Conservation (phyloP, 164 flowering plant species). For the Sedum album region DNA sequence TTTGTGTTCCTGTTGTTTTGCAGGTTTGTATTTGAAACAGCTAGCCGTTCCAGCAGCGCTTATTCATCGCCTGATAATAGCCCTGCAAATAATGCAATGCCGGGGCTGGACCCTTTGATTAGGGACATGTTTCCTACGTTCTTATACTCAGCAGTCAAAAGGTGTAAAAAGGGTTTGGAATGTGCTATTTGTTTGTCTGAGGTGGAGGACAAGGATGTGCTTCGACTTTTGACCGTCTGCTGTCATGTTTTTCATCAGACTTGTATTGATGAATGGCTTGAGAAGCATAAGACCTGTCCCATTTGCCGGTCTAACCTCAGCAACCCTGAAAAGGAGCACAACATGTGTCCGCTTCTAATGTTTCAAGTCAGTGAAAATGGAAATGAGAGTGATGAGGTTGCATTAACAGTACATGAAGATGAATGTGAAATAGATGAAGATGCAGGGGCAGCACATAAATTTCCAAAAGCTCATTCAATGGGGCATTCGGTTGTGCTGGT, state of each 20-base stretch:
- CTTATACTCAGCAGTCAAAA: slow-evolving; percentile 40
- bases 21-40: not conserved
- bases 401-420: not conserved
- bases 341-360: slow-evolving; percentile 11
- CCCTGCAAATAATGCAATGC: not conserved
- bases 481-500: slow-evolving; percentile 49
- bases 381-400: not conserved
- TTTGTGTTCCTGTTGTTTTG: slow-evolving; percentile 1
- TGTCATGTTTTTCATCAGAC: slow-evolving; percentile 74
- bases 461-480: slow-evolving; percentile 55
- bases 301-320: slow-evolving; percentile 61
- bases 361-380: not conserved
- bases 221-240: slow-evolving; percentile 50
- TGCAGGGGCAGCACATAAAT: not conserved
- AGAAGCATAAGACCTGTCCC: slow-evolving; percentile 63
- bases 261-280: slow-evolving; percentile 77
- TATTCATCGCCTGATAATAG: not conserved
- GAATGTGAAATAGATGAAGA: not conserved
- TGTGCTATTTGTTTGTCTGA: slow-evolving; percentile 77
- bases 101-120: slow-evolving; percentile 51
- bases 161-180: slow-evolving; percentile 39
- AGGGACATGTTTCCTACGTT: slow-evolving; percentile 50
- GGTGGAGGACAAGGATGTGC: slow-evolving; percentile 34
- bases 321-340: not conserved
- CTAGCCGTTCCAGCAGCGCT: not conserved